Base-by-base conservation (phyloP, 2,329 filamentous ascomycete species). In the Colletotrichum sp. region DNA sequence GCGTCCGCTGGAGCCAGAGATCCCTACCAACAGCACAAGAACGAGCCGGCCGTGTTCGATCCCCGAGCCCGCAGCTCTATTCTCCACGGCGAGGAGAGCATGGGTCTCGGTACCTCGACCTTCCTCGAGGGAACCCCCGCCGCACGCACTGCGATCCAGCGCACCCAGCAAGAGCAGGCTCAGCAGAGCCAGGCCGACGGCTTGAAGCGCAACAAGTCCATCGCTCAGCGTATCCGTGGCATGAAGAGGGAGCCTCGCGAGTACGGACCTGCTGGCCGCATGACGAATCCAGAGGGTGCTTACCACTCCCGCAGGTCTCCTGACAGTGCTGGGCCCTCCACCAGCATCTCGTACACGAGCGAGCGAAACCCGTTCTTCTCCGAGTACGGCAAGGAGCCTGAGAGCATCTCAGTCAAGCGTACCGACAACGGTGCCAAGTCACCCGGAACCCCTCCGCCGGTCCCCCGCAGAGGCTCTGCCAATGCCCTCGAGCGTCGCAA, bases 61-160 rank as follows among this genome's bases (percentile, higher is more conserved):
- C 92, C 95, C 2, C 90, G 90, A 32, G 86, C 90, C 32, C 91
- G 92, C 72, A 89, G 92, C 63, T 92, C 95, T 72, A 91, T 94
- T 63, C 90, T 99, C 16, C 95, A 99, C 80, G 96, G 96, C 21
- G 92, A 96, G 71, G 93, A 98, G 85, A 93, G 92, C 5, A 88
- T 95, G 77, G 97, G 97, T 12, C 87, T 99, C 9, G 97, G 97
- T 69, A 98, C 96, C 2, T 98, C 96, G 39, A 99, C 97, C 3
- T 99, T 99, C 88, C 87, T 99, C 26, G 97, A 99, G 81, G 97
- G 97, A 44, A 94, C 97, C 2, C 96, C 97, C 16, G 97, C 96
- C 32, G 94, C 96, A 32, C 92, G 93, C 80, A 91, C 93, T 9
- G 95, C 94, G 21, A 95, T 98, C 70, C 92, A 95, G 83, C 92